Base-by-base conservation (phyloP, 352 stramenopile species). In the Phytophthora sp. region DNA sequence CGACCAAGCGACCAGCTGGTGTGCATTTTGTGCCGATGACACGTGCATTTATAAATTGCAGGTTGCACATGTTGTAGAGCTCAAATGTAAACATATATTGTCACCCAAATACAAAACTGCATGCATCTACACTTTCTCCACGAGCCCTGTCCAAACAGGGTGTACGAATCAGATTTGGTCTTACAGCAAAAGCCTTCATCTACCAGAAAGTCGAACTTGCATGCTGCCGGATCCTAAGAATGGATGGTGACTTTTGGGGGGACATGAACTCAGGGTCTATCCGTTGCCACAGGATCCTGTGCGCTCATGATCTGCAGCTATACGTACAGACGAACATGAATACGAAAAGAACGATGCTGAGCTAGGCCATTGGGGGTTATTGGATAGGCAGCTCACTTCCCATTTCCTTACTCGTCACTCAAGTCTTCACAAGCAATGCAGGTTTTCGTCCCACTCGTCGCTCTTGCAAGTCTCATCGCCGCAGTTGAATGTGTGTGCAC, bases 341-440 rank as follows among this genome's bases (percentile, higher is more conserved):
- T 18, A 42, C 4, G n/a, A 44, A 1, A 21, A 24, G 23, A 4
- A 24, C 23, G 36, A 11, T 11, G 36, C 16, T 30, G 8, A 26
- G 7, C 16, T 24, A 54, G 27, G 27, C 46, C 26, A 5, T 27
- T 11, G 21, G 20, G 21, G 23, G 31, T 41, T 54, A 20, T 53
- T 42, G 30, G 31, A 45, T 58, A 42, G 44, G 18, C 13, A 31
- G 20, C 35, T 65, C 61, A 69, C 36, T 69, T 69, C 31, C 15
- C 7, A 23, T 58, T 64, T 58, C 41, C n/a, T 29, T 39, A n/a
- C 24, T 38, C 7, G 12, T 23, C 23, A 45, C 50, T 38, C 42
- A 41, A 58, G 12, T 46, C 36, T 47, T 39, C 11, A 23, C 44
- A 3, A 21, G 53, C n/a, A 15, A 69, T 63, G 61, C 61, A 49